Percentiles rank a stretch among this genome's conserved stretches.
phyloP scores from a whole-genome alignment of 306 rosid species.

The Vigna nakashimae region DNA sequence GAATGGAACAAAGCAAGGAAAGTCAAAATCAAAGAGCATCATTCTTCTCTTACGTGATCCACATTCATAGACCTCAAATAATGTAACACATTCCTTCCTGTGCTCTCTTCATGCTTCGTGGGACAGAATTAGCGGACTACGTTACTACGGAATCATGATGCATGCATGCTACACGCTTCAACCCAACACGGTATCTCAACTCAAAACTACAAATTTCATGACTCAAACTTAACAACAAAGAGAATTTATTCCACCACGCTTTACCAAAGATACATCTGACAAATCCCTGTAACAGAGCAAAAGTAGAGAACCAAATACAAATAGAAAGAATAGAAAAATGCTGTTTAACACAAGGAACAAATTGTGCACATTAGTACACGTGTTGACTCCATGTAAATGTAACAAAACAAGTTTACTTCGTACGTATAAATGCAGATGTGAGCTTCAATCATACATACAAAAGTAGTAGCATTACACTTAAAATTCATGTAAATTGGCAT shows the following conservation, averaged over 20 bases:
- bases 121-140: constrained; percentile 35
- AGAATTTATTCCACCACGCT: not conserved
- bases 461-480: not conserved
- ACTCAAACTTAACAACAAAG: not conserved
- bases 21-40: constrained; percentile 14
- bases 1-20: constrained; percentile 5
- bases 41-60: constrained; percentile 8
- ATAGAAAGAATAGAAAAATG: not conserved
- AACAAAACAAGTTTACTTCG: not conserved
- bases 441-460: not conserved
- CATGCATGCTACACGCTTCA: constrained; percentile 19
- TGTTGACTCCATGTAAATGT: not conserved
- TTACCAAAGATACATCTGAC: not conserved
- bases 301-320: not conserved
- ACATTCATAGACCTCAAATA: not conserved
- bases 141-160: constrained; percentile 8
- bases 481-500: not conserved
- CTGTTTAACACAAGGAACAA: not conserved
- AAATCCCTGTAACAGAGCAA: not conserved
- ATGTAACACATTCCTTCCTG: not conserved
- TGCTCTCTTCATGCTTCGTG: not conserved
- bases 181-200: constrained; percentile 12
- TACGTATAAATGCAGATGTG: not conserved
- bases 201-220: constrained; percentile 18
- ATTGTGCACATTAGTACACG: not conserved